Evolutionary conservation across 148 eudicot genomes (phyloP), one percentile per base, ranked within the genome.

Genomic region (Mesembryanthemum crystallinum): DNA sequence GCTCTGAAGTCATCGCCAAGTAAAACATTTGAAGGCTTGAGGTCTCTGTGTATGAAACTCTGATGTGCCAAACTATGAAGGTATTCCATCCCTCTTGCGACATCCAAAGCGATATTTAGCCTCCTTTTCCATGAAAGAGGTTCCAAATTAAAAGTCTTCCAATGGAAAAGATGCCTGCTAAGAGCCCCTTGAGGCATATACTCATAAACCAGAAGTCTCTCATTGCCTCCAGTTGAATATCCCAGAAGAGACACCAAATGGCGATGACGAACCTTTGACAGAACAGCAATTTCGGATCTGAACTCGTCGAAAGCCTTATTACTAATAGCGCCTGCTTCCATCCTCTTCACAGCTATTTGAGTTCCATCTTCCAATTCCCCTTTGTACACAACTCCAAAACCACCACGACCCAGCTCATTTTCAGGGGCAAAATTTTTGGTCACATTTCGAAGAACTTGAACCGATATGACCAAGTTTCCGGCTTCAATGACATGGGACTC

Each of bases 181-280:
- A 96, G 90, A 67, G 97, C 94, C 58, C 99, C 99, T 86, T 92
- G 97, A 82, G 98, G 91, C 98, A 96, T 92, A 66, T 88, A 96
- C 79, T 96, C 99, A 37, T 96, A 96, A 28, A 96, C 99, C 47
- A 96, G 85, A 76, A 96, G 79, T 75, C 92, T 89, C 85, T 96
- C 99, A 37, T 70, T 83, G 23, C 92, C 98, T 78, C 84, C 89
- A 20, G 76, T 75, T 0, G 97, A 92, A 78, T 86, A 92, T 13
- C 99, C 99, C 74, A 92, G 73, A 67, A 96, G 96, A 14, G 99
- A 91, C 23, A 96, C 99, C 87, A 96, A 84, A 86, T 96, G 97
- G 21, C 97, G 84, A 72, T 96, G 99, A 35, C 98, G 92, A 51
- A 96, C 99, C 77, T 91, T 96, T 8, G 99, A 96, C 63, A 96